Evolutionary conservation across 768 basidiomycete genomes (phyloP).

Genomic region (Boletellus ananiceps): DNA sequence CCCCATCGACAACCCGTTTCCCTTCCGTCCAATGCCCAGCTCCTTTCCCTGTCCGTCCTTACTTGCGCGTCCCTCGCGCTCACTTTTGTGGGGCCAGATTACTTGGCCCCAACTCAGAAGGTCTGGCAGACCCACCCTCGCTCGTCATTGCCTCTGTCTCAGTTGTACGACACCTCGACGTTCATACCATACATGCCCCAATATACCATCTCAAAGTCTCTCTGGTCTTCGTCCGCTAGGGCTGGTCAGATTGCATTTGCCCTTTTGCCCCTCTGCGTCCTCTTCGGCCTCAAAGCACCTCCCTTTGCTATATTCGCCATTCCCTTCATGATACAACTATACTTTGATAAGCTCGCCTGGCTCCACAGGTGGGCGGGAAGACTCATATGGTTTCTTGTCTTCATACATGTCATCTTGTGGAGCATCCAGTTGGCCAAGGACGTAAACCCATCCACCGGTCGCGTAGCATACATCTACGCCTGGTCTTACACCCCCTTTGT

Average conservation of each 20-base stretch:
- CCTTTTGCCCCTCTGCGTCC: conserved; percentile 63
- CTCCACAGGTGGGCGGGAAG: conserved; percentile 71
- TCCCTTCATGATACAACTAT: conserved; percentile 55
- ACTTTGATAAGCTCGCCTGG: conserved; percentile 70
- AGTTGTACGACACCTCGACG: conserved; percentile 27
- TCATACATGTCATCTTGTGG: conserved; percentile 64
- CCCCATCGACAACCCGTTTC: conserved; percentile 40
- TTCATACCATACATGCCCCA: conserved; percentile 42
- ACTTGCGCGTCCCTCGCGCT: conserved; percentile 41
- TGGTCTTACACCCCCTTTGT: conserved; percentile 60
- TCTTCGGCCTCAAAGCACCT: conserved; percentile 65
- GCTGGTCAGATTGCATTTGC: conserved; percentile 70
- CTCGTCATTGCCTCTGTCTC: conserved; percentile 16
- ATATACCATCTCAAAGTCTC: conserved; percentile 60
- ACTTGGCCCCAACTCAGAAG: conserved; percentile 49
- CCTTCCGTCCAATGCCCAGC: conserved; percentile 61
- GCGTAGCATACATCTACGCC: conserved; percentile 44
- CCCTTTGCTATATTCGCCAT: conserved; percentile 71
- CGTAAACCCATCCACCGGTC: conserved; percentile 38
- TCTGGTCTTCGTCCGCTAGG: conserved; percentile 68
- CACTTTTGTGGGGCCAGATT: conserved; percentile 62
- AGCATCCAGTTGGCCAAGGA: conserved; percentile 60
- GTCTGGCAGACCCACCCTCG: conserved; percentile 39
- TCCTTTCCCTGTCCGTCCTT: conserved; percentile 47
- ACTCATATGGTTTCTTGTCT: conserved; percentile 59